Base-by-base conservation (phyloP, 257 asterid genomes). In the Rhazya stricta region DNA sequence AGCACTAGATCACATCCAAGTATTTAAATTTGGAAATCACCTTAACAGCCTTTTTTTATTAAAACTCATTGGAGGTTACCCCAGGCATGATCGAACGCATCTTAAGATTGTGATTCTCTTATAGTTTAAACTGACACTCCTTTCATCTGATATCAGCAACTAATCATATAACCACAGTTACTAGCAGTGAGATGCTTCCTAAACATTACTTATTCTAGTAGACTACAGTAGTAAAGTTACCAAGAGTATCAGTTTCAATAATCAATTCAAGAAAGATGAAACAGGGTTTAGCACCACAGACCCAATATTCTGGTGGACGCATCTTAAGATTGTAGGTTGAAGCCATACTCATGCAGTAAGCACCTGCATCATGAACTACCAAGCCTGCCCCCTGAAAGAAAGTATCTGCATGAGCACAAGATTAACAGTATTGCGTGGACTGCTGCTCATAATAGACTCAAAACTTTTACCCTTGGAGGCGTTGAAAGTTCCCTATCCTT, bases 311-410 rank as follows among this genome's bases (percentile, higher is more conserved):
- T 0, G 98, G 97, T 25, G 98, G 98, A 19, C 97, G 97, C 98
- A 92, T 94, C 88, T 94, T 94, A 79, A 94, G 97, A 79, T 94
- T 94, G 94, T 94, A 94, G 1, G 98, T 94, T 9, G 98, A 94
- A 79, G 98, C 97, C 98, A 92, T 94, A 75, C 98, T 94, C 98
- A 94, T 94, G 89, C 98, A 94, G 83, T 94, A 94, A 69, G 97
- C 98, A 81, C 98, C 98, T 9, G 98, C 98, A 79, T 94, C 98
- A 19, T 94, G 98, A 76, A 94, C 98, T 37, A 94, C 96, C 88
- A 94, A 80, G 78, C 98, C 98, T 73, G 90, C 43, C 80, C 98
- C 98, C 98, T 94, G 87, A 72, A 81, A 76, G 34, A 71, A 57
- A 36, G 65, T 50, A 48, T 7, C 69, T 43, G 66, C 71, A 74